Conservation (phyloP, 148 eudicot genomes). For the Rhododendron williamsianum region DNA sequence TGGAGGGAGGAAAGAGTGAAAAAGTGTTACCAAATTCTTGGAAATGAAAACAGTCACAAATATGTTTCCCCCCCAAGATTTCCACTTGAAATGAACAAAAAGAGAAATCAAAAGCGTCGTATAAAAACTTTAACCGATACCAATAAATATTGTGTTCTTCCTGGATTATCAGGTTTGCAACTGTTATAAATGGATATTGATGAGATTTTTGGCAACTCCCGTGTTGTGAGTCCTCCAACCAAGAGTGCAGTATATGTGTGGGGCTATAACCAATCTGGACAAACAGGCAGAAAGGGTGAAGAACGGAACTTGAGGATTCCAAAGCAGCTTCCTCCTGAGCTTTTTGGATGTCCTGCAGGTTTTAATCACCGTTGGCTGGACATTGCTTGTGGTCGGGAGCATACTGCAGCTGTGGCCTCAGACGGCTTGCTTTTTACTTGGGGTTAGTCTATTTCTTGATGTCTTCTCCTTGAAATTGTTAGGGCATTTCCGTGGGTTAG, state of each 20-base stretch:
- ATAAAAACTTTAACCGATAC: background rate
- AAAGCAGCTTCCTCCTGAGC: constrained; percentile 81
- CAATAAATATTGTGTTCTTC: background rate
- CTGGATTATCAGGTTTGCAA: constrained; percentile 3
- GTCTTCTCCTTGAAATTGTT: constrained; percentile 11
- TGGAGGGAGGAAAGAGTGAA: background rate
- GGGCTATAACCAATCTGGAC: constrained; percentile 95
- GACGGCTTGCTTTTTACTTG: constrained; percentile 94
- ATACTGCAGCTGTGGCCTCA: constrained; percentile 86
- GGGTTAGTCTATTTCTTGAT: constrained; percentile 56
- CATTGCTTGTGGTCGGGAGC: constrained; percentile 92
- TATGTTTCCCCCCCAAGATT: background rate
- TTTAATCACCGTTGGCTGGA: constrained; percentile 75
- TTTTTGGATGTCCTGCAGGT: constrained; percentile 81
- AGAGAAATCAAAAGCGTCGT: background rate
- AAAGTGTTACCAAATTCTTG: background rate
- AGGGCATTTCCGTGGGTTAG: background rate
- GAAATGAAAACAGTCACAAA: background rate
- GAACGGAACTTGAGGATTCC: constrained; percentile 79
- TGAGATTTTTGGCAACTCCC: constrained; percentile 63
- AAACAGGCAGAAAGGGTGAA: constrained; percentile 68
- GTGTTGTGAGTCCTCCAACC: constrained; percentile 37
- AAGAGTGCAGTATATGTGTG: constrained; percentile 87
- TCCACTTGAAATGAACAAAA: background rate
- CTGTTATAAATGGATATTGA: constrained; percentile 46